phyloP scores from a whole-genome alignment of 2,329 filamentous ascomycete genomes.

The Sclerotiophoma versabilis region DNA sequence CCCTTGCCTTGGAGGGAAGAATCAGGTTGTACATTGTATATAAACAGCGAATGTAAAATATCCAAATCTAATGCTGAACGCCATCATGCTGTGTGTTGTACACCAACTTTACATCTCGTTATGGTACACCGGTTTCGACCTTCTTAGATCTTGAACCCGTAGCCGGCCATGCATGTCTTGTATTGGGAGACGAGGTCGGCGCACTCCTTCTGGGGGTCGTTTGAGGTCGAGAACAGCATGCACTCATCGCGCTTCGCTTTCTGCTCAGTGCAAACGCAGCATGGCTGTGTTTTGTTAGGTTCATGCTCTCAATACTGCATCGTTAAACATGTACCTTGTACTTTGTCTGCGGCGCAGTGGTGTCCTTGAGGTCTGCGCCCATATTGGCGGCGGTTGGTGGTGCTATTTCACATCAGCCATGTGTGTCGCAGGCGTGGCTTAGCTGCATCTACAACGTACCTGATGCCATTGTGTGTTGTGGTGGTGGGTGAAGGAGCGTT shows the following conservation, averaged over 20 bases:
- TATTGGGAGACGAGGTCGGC: constrained; percentile 83
- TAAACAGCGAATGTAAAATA: constrained; percentile 18
- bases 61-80: constrained; percentile 37
- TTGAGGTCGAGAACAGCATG: constrained; percentile 93
- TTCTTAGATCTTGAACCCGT: constrained; percentile 74
- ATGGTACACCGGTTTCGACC: constrained; percentile 4
- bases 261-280: constrained; percentile 97
- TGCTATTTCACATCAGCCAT: constrained; percentile 25
- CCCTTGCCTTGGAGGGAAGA: constrained; percentile 36
- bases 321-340: constrained; percentile 48
- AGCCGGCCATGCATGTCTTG: constrained; percentile 89
- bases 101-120: constrained; percentile 21
- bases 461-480: constrained; percentile 14
- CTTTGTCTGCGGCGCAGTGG: constrained; percentile 50
- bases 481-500: constrained; percentile 13
- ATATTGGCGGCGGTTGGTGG: constrained; percentile 52
- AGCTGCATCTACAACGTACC: constrained; percentile 1
- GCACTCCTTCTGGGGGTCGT: constrained; percentile 85
- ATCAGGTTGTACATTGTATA: constrained; percentile 33
- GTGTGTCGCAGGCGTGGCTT: background rate
- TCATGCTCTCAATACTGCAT: background rate
- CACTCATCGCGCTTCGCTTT: constrained; percentile 94
- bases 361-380: constrained; percentile 54
- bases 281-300: constrained; percentile 68
- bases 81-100: constrained; percentile 43